Base-by-base conservation (phyloP, 2,329 filamentous ascomycete genomes). In the Fusarium tjaetaba region DNA sequence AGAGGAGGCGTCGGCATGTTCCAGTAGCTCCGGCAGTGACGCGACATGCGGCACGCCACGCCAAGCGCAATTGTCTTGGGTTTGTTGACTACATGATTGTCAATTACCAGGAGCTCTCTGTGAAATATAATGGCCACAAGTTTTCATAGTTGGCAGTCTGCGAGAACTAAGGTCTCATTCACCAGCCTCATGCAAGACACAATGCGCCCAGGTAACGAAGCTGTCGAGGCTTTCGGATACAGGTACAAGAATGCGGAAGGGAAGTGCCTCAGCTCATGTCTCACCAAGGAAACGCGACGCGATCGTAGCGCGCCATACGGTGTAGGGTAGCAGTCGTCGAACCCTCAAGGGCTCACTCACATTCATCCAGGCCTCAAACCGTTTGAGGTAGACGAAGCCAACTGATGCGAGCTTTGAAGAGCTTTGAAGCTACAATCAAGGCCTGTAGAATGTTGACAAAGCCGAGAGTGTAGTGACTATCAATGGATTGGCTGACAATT, bases 1-100 rank as follows among this genome's bases (percentile, higher is more conserved):
- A n/a, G 42, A 52, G 20, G 45, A 38, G 7, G n/a, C 14, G 8
- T 41, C 43, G 46, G 41, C 20, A 34, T 28, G 26, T 53, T 38
- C 2, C 9, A 22, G 34, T 53, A 68, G 65, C 36, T 39, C 36
- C n/a, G 46, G 63, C 32, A 65, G 11, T 56, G 28, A 46, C 22
- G 16, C 24, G 28, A 10, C 24, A 24, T 36, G 24, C 46, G 53
- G 36, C 30, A 36, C 63, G 41, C 18, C 41, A n/a, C 41, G 28
- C 15, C 36, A 20, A 24, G 14, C 20, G 34, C 7, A 9, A 13
- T 15, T 13, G 36, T 28, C 26, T 28, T 28, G 24, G 20, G 20
- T n/a, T 3, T 24, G 14, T 20, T 24, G 15, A 24, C 16, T n/a
- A 10, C 2, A n/a, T 39, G 11, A 9, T 4, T 2, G 13, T 22